Evolutionary conservation across 2,329 filamentous ascomycete genomes (phyloP).

Genomic region (Paramyrothecium sp.): DNA sequence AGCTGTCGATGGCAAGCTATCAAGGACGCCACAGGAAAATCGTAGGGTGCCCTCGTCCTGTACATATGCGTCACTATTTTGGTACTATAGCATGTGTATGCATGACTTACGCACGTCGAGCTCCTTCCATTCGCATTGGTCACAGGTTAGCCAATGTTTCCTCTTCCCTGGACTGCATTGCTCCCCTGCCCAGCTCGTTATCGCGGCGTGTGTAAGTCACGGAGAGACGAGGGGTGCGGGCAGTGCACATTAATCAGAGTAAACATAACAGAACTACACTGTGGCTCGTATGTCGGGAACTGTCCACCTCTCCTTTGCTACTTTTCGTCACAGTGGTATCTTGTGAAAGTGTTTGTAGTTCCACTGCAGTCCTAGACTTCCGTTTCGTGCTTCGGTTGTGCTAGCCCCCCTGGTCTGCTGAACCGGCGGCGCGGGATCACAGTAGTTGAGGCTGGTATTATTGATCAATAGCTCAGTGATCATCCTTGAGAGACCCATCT

Average conservation of each 20-base stretch:
- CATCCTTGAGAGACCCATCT: not conserved
- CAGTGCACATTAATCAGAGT: too few relatives aligned
- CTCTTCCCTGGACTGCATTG: too few relatives aligned
- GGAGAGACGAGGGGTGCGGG: too few relatives aligned
- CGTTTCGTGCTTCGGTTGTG: too few relatives aligned
- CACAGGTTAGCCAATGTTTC: not conserved
- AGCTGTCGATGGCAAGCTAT: not conserved
- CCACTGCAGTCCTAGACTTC: too few relatives aligned
- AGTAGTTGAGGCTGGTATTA: not conserved
- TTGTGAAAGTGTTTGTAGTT: too few relatives aligned
- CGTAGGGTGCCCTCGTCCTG: not conserved
- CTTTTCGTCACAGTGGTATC: too few relatives aligned
- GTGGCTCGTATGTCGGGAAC: too few relatives aligned
- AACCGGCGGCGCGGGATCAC: not conserved
- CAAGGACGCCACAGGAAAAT: not conserved
- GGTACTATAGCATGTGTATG: not conserved
- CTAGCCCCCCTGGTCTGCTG: not conserved
- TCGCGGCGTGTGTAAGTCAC: too few relatives aligned
- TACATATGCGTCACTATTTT: not conserved
- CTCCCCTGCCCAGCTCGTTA: too few relatives aligned
- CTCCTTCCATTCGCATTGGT: not conserved
- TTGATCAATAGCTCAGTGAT: not conserved
- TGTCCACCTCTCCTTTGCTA: too few relatives aligned
- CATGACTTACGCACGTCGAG: not conserved
- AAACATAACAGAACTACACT: too few relatives aligned